These are phyloP conservation scores for Schizonepeta tenuifolia DNA, from an alignment of 257 asterid species.

Conservation along the genomic window DNA sequence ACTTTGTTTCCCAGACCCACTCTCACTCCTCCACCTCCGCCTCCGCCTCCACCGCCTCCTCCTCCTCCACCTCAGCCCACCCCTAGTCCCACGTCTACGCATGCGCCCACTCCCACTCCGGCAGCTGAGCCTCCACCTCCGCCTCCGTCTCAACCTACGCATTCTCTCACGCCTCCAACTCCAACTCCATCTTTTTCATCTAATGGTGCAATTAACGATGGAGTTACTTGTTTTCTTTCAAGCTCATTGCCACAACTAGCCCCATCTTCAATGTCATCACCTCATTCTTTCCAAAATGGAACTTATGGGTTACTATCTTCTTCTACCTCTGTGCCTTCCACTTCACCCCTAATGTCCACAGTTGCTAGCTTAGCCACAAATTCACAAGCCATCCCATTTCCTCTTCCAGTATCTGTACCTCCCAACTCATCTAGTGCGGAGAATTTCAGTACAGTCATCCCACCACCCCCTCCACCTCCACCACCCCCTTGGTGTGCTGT, in stretches of 20 bases:
- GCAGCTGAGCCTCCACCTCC: conserved; percentile 6
- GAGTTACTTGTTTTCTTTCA: conserved; percentile 14
- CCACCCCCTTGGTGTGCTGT: conserved; percentile 59
- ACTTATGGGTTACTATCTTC: conserved; percentile 10
- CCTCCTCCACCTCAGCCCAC: too few species aligned
- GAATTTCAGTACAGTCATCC: conserved; percentile 40
- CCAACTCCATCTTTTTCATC: conserved; percentile 17
- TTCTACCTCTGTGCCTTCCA: conserved; percentile 20
- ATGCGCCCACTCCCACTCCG: not conserved
- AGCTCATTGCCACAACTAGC: conserved; percentile 22
- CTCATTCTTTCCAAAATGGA: conserved; percentile 27
- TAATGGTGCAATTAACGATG: not conserved
- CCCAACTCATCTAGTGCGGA: conserved; percentile 39
- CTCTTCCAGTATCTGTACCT: conserved; percentile 36
- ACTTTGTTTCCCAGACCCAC: too few species aligned
- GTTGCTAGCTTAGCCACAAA: conserved; percentile 35
- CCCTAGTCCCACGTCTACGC: too few species aligned
- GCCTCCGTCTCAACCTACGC: not conserved
- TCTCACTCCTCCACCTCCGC: too few species aligned
- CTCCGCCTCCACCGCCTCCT: not conserved
- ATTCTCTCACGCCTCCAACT: not conserved
- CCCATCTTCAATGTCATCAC: conserved; percentile 35
- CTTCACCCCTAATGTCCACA: not conserved
- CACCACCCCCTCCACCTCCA: conserved; percentile 57
- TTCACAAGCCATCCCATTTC: conserved; percentile 24